Percentiles rank a stretch among this genome's conserved stretches.
These are phyloP conservation scores for Saccharomycopsis schoenii DNA, from an alignment of 805 yeast genomes.

Conservation along the genomic window DNA sequence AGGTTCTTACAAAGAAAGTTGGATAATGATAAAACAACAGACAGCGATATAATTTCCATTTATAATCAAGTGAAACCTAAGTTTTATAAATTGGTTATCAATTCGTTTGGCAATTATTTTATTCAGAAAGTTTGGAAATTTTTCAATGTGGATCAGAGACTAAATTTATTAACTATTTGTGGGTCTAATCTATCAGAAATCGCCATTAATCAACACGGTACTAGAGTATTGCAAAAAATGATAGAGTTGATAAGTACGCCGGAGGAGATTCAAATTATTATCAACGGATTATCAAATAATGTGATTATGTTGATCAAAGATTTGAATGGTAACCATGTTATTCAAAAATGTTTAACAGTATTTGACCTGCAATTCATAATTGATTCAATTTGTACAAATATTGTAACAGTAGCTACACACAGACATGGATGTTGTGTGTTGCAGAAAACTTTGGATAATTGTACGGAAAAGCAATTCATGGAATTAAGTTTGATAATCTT, in stretches of 20 bases:
- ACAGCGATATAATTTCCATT: slow-evolving; percentile 49
- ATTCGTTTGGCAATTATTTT: slow-evolving; percentile 75
- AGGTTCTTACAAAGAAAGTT: slow-evolving; percentile 66
- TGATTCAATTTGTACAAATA: slow-evolving; percentile 54
- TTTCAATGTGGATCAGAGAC: slow-evolving; percentile 43
- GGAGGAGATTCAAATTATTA: slow-evolving; percentile 44
- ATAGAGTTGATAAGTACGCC: slow-evolving; percentile 52
- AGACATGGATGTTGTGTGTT: slow-evolving; percentile 81
- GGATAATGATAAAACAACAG: slow-evolving; percentile 22
- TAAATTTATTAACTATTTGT: slow-evolving; percentile 45
- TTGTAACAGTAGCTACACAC: slow-evolving; percentile 62
- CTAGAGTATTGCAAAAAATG: slow-evolving; percentile 70
- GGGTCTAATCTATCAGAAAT: slow-evolving; percentile 31
- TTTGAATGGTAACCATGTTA: slow-evolving; percentile 74
- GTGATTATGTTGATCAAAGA: slow-evolving; percentile 66
- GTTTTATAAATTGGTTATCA: slow-evolving; percentile 58
- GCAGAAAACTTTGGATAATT: slow-evolving; percentile 63
- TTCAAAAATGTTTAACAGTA: slow-evolving; percentile 66
- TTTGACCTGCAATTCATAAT: slow-evolving; percentile 58
- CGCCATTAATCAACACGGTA: slow-evolving; percentile 72
- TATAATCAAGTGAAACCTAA: slow-evolving; percentile 49
- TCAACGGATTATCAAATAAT: slow-evolving; percentile 35
- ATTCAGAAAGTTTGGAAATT: slow-evolving; percentile 61
- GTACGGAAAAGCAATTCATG: slow-evolving; percentile 42
- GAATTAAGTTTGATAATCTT: slow-evolving; percentile 48